Evolutionary conservation across 345 rosid genomes (phyloP).

Genomic region (Draba incana): DNA sequence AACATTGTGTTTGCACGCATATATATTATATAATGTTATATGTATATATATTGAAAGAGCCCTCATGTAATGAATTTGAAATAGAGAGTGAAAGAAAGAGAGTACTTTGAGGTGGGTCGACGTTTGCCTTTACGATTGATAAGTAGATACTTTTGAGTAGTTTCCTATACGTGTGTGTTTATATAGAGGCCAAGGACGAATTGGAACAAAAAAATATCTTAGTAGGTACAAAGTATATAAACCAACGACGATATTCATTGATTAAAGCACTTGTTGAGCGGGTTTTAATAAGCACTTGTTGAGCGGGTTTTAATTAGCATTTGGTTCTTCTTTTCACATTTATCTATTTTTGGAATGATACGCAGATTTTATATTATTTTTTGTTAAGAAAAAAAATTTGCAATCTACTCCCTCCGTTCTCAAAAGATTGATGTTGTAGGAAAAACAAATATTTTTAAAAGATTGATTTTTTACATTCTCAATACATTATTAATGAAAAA

Average conservation of each 20-base stretch:
- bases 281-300: background rate
- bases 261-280: background rate
- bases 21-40: background rate
- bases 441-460: too few relatives aligned
- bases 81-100: background rate
- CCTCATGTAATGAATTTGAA: background rate
- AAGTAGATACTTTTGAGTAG: background rate
- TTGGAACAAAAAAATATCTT: background rate
- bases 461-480: too few relatives aligned
- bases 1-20: background rate
- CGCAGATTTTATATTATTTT: too few relatives aligned
- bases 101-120: background rate
- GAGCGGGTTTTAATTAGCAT: background rate
- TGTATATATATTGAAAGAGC: background rate
- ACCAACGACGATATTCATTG: background rate
- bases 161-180: background rate
- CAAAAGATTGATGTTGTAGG: too few relatives aligned
- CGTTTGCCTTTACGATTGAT: constrained; percentile 1
- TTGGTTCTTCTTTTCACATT: background rate
- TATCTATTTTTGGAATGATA: background rate
- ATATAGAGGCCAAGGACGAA: constrained; percentile 20
- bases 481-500: too few relatives aligned
- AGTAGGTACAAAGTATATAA: background rate
- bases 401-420: too few relatives aligned
- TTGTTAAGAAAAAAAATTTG: too few relatives aligned